A percentile compares a stretch with the other conserved stretches of the same genome.
Conservation (phyloP, 805 yeast genomes). For the Kazachstania bromeliacearum region DNA sequence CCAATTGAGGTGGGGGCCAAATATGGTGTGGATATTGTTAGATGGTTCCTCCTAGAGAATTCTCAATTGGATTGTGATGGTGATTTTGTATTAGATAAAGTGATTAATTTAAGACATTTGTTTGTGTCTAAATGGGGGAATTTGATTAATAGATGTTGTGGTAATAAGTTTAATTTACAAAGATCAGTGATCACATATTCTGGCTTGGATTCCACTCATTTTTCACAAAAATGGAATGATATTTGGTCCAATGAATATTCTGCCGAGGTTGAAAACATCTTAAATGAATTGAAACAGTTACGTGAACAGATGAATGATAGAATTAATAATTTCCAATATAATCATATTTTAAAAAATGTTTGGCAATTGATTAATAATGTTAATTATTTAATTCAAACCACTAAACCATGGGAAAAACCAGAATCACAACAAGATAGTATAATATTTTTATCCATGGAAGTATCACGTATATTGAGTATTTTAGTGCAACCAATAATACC, state of each 20-base stretch:
- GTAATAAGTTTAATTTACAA: constrained; percentile 51
- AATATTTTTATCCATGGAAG: constrained; percentile 60
- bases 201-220: background rate
- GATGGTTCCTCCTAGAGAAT: constrained; percentile 69
- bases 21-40: constrained; percentile 64
- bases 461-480: constrained; percentile 56
- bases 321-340: constrained; percentile 41
- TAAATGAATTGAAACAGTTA: constrained; percentile 29
- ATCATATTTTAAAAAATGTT: constrained; percentile 45
- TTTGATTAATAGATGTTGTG: constrained; percentile 62
- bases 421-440: constrained; percentile 39
- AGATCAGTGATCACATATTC: constrained; percentile 32
- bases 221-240: background rate
- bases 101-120: constrained; percentile 47
- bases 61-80: constrained; percentile 71
- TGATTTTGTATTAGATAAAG: constrained; percentile 56
- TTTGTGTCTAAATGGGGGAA: constrained; percentile 80
- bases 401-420: constrained; percentile 65
- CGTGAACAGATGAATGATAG: constrained; percentile 34
- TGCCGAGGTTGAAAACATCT: constrained; percentile 23
- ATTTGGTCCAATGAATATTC: background rate
- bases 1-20: constrained; percentile 56
- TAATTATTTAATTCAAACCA: constrained; percentile 56
- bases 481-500: constrained; percentile 71
- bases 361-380: constrained; percentile 53